phyloP scores from a whole-genome alignment of 352 stramenopile species.

The Globisporangium yorkense region DNA sequence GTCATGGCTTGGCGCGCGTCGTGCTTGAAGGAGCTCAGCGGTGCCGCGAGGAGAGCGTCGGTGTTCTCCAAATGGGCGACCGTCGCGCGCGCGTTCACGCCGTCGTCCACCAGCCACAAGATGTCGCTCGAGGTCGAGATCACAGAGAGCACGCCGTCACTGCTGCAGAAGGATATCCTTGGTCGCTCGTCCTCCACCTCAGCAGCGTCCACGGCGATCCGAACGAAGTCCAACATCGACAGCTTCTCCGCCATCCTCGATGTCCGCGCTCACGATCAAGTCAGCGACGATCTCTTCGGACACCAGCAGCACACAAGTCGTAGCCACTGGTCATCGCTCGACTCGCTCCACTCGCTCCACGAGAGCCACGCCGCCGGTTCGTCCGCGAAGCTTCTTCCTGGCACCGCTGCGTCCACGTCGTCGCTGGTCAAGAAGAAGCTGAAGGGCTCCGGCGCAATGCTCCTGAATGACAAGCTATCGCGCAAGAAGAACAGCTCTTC shows the following conservation, averaged over 20 bases:
- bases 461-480: conserved; percentile 16
- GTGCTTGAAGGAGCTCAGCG: conserved; percentile 30
- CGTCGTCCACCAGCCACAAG: conserved; percentile 12
- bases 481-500: conserved; percentile 1
- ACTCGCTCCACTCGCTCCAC: neutral
- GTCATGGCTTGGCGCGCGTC: conserved; percentile 28
- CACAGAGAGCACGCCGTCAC: conserved; percentile 12
- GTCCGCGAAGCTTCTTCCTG: neutral
- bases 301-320: conserved; percentile 1
- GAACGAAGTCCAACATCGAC: conserved; percentile 40
- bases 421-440: neutral
- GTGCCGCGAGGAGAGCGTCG: conserved; percentile 17
- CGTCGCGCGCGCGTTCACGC: conserved; percentile 29
- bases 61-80: conserved; percentile 33
- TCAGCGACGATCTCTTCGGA: neutral
- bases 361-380: conserved; percentile 1
- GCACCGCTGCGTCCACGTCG: neutral
- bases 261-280: neutral
- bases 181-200: conserved; percentile 5
- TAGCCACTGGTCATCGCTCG: conserved; percentile 5
- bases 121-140: conserved; percentile 18
- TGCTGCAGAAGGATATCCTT: conserved; percentile 10
- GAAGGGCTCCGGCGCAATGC: conserved; percentile 5
- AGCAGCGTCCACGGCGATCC: conserved; percentile 3
- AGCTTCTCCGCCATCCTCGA: conserved; percentile 35